Evolutionary conservation across 1,284 basidiomycete genomes (phyloP), one percentile per base, ranked within the genome.

Genomic region (Cutaneotrichosporon sp.): DNA sequence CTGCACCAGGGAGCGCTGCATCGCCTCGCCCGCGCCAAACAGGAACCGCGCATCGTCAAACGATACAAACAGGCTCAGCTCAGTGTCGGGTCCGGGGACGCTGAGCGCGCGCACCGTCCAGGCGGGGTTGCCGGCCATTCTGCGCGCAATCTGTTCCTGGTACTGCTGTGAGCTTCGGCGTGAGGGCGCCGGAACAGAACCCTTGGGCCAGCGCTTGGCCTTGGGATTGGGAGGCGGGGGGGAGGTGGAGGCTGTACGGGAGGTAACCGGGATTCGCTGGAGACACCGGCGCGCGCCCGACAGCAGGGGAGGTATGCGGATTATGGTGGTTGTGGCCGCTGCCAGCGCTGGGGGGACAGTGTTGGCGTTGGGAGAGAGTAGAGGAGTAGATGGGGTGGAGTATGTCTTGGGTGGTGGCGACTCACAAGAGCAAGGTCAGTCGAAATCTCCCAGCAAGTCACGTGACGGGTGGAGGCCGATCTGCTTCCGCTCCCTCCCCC

Each of bases 1-100:
- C 79, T 93, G 88, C 8, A 87, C 79, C 69, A 89, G 89, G 0
- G 87, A 80, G 34, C 93, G 82, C 54, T 87, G 87, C 0, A 88
- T 88, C 59, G 89, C 90, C 75, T 95, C 92, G 6, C 90, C 87
- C 2, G 83, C 87, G 77, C 95, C 94, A 82, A 95, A 92, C 55
- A 94, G 82, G 69, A 93, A 95, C 70, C 90, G 89, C 8, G 84
- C 87, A 53, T 86, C 83, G 69, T 91, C 89, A 72, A 92, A 91
- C 6, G 85, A 82, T 61, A 94, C 79, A 63, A 89, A 79, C 29
- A 95, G 79, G 4, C 87, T 84, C 0, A 92, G 87, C 68, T 92
- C 89, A 1, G 90, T 89, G 76, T 93, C 91, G 16, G 88, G 86
- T 2, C 90, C 79, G 13, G 79, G 79, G 42, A 79, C 78, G 5